Conservation (phyloP, 768 basidiomycete species). For the Xanthoconium stramineum region DNA sequence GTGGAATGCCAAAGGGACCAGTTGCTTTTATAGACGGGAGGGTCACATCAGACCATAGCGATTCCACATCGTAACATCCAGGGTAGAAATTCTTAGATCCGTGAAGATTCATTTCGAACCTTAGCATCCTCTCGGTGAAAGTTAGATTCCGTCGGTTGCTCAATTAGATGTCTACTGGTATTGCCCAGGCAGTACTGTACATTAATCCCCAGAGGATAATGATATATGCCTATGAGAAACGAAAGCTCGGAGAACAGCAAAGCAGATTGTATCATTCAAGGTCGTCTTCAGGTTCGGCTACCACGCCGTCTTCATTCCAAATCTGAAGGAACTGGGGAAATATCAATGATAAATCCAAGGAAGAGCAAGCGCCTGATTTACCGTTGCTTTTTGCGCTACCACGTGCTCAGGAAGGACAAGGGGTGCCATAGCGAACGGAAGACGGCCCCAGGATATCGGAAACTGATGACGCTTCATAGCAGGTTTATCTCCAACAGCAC, state of each 20-base stretch:
- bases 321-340: constrained; percentile 61
- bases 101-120: background rate
- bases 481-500: constrained; percentile 80
- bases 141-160: too few species aligned
- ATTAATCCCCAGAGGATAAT: constrained; percentile 27
- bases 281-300: constrained; percentile 59
- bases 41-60: constrained; percentile 26
- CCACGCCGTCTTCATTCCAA: constrained; percentile 79
- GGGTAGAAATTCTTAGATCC: background rate
- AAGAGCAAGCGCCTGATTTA: constrained; percentile 37
- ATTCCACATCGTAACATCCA: too few species aligned
- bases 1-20: constrained; percentile 55
- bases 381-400: constrained; percentile 57
- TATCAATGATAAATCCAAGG: background rate
- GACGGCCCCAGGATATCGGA: constrained; percentile 67
- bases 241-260: background rate
- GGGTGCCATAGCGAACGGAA: constrained; percentile 62
- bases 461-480: constrained; percentile 60
- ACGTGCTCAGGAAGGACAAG: constrained; percentile 63
- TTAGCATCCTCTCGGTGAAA: background rate
- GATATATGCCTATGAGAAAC: constrained; percentile 19
- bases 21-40: constrained; percentile 46
- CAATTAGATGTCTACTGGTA: constrained; percentile 12
- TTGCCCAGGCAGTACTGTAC: constrained; percentile 23
- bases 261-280: constrained; percentile 24